Base-by-base conservation (phyloP, 2,329 filamentous ascomycete species). In the Trichoderma oligosporum region DNA sequence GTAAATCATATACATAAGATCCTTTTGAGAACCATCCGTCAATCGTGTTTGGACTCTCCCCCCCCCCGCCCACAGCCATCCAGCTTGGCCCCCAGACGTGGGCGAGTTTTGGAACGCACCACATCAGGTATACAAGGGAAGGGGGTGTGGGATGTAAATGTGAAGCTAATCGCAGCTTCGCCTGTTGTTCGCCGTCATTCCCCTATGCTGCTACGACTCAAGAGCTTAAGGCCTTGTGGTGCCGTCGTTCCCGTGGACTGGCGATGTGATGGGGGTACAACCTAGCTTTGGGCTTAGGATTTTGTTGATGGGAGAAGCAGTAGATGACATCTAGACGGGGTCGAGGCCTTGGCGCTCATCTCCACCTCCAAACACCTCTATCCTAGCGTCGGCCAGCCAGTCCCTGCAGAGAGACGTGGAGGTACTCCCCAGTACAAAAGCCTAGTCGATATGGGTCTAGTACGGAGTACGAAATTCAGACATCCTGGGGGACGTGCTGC, bases 241-340 rank as follows among this genome's bases (percentile, higher is more conserved):
- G 61, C 61, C 60, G 63, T 61, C 35, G 57, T 54, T 58, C 59
- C 60, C 60, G 61, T 56, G 59, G 48, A 7, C 36, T 27, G 33
- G 27, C 42, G 38, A 59, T 58, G 53, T n/a, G 25, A 57, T 58
- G 57, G 58, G 58, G 61, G 60, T 60, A 59, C 59, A 57, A 48
- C 25, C 39, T 45, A 52, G 39, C 53, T 59, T 47, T 48, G 47
- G 45, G 53, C 42, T 42, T 59, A 35, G 49, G 57, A 46, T 48
- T 49, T 59, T 29, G 36, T 59, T 31, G 51, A 59, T 48, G 57
- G 29, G 57, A 59, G 44, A 39, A 59, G 46, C 53, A 56, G 51
- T 55, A 56, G 53, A 59, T 57, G 46, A 51, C 53, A 48, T 56
- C 52, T 45, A 41, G 38, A 51, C 39, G 53, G 57, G 49, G 53